Evolutionary conservation across 306 rosid species (phyloP).

Genomic region (Quillaja saponaria): DNA sequence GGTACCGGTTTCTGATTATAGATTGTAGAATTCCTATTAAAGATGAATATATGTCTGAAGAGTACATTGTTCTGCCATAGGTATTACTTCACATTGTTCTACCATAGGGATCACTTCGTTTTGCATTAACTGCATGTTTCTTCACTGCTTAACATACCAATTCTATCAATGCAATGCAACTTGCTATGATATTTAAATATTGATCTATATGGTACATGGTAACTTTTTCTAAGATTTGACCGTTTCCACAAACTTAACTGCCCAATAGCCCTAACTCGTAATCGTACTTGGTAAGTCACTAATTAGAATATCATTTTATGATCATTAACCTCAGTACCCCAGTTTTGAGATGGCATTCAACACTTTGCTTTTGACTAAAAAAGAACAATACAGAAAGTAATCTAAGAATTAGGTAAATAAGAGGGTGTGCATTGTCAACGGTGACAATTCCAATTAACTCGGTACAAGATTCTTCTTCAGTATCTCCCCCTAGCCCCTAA

Average conservation of each 20-base stretch:
- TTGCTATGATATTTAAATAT: too few relatives aligned
- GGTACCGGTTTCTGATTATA: slow-evolving; percentile 27
- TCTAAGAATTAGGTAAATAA: background rate
- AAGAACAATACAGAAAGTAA: background rate
- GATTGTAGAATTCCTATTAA: slow-evolving; percentile 36
- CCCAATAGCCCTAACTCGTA: too few relatives aligned
- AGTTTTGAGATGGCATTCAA: slow-evolving; percentile 23
- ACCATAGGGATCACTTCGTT: slow-evolving; percentile 20
- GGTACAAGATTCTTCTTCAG: background rate
- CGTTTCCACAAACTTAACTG: too few relatives aligned
- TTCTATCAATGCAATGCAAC: slow-evolving; percentile 13
- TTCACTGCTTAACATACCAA: slow-evolving; percentile 21
- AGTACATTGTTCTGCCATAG: slow-evolving; percentile 25
- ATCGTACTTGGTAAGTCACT: too few relatives aligned
- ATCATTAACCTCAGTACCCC: slow-evolving; percentile 22
- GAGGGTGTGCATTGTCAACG: slow-evolving; percentile 1
- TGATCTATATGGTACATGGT: too few relatives aligned
- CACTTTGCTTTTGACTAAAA: slow-evolving; percentile 18
- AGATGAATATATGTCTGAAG: slow-evolving; percentile 24
- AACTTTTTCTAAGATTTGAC: too few relatives aligned
- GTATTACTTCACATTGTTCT: slow-evolving; percentile 24
- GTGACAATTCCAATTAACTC: background rate
- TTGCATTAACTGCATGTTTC: slow-evolving; percentile 20
- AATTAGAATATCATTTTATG: background rate
- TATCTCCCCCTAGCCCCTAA: too few relatives aligned